These are phyloP conservation scores for Pseudomicrostroma phylloplanum DNA, from an alignment of 1,284 basidiomycete species.

Conservation along the genomic window DNA sequence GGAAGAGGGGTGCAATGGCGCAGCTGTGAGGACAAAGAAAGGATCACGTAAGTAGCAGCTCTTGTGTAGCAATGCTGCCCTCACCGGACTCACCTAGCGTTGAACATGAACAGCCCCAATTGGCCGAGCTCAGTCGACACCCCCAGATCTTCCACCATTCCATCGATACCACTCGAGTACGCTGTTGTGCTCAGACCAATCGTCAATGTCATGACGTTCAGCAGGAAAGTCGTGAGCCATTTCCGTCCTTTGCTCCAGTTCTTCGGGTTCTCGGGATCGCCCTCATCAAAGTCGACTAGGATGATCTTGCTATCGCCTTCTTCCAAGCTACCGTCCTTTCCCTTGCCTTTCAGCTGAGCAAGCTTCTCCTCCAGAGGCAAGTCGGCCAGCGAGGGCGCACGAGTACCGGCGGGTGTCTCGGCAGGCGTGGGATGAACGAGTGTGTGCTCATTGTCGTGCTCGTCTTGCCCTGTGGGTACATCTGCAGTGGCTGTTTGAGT, in stretches of 20 bases:
- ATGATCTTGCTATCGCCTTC: constrained; percentile 31
- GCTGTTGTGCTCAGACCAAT: constrained; percentile 43
- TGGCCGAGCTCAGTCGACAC: constrained; percentile 45
- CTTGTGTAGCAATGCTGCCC: too few relatives aligned
- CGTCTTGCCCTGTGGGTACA: neutral
- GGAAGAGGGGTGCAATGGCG: constrained; percentile 38
- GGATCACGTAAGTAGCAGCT: neutral
- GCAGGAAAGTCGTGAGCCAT: constrained; percentile 22
- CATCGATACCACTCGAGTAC: constrained; percentile 40
- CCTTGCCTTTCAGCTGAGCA: too few relatives aligned
- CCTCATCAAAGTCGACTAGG: constrained; percentile 35
- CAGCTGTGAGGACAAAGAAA: constrained; percentile 8
- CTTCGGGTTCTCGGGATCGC: constrained; percentile 36
- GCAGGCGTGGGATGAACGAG: neutral
- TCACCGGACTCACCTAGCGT: constrained; percentile 15
- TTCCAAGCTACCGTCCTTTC: neutral
- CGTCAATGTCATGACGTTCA: neutral
- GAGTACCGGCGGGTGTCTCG: neutral
- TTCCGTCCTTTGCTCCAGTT: constrained; percentile 32
- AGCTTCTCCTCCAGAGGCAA: too few relatives aligned
- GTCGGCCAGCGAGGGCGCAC: too few relatives aligned
- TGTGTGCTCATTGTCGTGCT: neutral
- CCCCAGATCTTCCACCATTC: constrained; percentile 45
- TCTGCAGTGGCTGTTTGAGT: constrained; percentile 1
- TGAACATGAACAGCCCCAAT: constrained; percentile 46